Base-by-base conservation (phyloP, 1,139 yeast species). In the Protomyces lactucae-debilis region DNA sequence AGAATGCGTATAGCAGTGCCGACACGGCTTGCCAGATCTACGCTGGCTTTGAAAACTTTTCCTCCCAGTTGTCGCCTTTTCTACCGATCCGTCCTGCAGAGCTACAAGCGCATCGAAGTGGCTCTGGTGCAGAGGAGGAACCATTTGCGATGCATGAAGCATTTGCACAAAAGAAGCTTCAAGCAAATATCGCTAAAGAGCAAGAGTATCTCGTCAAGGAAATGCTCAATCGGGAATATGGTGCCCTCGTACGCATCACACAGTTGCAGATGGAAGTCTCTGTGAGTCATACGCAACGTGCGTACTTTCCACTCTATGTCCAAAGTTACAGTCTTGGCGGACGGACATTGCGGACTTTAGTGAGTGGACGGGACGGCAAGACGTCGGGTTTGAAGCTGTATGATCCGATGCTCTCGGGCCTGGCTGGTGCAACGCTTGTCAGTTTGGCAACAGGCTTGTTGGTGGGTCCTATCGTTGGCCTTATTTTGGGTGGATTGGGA, bases 151-250 rank as follows among this genome's bases (percentile, higher is more conserved):
- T 59, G 63, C 43, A 51, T 4, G 40, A 45, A 12, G 43, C 40
- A 2, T 52, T 36, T 35, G 63, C 63, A 5, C 57, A 59, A 35
- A 35, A 46, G 40, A 59, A 59, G 45, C 53, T 59, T 12, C 53
- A 59, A 21, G 53, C 45, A 21, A 36, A 55, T 5, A n/a, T 59
- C 16, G 36, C 46, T 3, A 51, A 28, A 51, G 52, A 59, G 45
- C 57, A 36, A 37, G 43, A 55, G n/a, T 55, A 59, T 32, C 52
- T 52, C 23, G 57, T 55, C 1, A 39, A 55, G 28, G 63, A 59
- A 35, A 52, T 59, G 63, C 53, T 59, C 36, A 59, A 52, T 51
- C 56, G 54, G 35, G 63, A 59, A 39, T 59, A 59, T 16, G 63
- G 63, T 14, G 63, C 63, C 16, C 53, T 40, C 18, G 63, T 59